Evolutionary conservation across 129 eudicot species (phyloP).

Genomic region (Smallanthus sonchifolius): DNA sequence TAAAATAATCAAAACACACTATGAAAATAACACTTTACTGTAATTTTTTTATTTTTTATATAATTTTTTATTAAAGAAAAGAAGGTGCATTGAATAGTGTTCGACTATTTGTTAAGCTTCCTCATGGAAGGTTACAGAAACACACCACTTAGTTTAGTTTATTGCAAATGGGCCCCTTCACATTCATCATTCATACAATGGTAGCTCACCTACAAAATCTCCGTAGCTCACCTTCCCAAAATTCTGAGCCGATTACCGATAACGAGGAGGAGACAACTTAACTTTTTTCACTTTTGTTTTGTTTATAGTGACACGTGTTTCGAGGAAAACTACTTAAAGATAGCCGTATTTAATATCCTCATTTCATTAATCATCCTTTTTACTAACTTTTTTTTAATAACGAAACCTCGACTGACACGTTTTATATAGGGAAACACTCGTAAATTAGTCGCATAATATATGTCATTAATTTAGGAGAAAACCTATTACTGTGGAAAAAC

Average conservation of each 20-base stretch:
- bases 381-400: no score
- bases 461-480: no score
- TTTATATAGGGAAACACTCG: no score
- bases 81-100: background rate
- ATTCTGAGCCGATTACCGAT: conserved; percentile 21
- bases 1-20: no score
- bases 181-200: conserved; percentile 6
- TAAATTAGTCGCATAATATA: no score
- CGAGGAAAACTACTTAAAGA: conserved; percentile 10
- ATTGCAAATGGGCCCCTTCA: conserved; percentile 20
- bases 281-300: conserved; percentile 10
- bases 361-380: background rate
- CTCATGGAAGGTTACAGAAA: background rate
- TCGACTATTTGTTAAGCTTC: conserved; percentile 5
- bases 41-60: no score
- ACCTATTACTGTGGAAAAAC: no score
- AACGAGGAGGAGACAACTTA: conserved; percentile 30
- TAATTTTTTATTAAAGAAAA: no score
- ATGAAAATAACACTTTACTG: no score
- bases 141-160: conserved; percentile 2
- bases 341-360: background rate
- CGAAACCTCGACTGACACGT: no score
- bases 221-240: conserved; percentile 28
- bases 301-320: background rate
- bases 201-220: conserved; percentile 32